Base-by-base conservation (phyloP, 306 rosid genomes). In the Geum urbanum region DNA sequence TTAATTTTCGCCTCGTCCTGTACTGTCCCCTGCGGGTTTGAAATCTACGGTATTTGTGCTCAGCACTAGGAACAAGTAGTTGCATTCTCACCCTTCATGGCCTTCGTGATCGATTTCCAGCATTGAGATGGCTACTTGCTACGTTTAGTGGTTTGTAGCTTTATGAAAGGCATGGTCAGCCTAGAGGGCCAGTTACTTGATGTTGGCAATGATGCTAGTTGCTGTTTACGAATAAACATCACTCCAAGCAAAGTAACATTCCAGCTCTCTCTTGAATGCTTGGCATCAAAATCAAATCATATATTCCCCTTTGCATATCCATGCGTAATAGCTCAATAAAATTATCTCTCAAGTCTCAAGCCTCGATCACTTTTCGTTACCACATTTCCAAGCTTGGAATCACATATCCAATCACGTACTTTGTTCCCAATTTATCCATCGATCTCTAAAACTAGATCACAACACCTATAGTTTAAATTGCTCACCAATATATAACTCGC, bases 341-440 rank as follows among this genome's bases (percentile, higher is more conserved):
- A 27, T 27, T 27, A 27, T 27, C 32, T 27, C 32, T 27, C 32
- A 27, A 27, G 32, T 27, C 32, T 27, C 32, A 27, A 27, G 2
- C 32, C 32, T 27, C 32, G 2, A 27, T 27, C 32, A n/a, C 66
- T 80, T 76, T 76, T 49, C 3, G n/a, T 62, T 72, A 67, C 69
- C 81, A 43, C 71, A 55, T 51, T 13, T 76, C 59, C 78, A 80
- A 76, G 84, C 59, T 67, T 80, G 74, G 84, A 76, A 80, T 80
- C 66, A 52, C 2, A 32, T 13, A 12, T 61, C 56, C 49, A 43
- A 5, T 27, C 19, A 56, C 45, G 41, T 39, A 24, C 4, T 48
- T 66, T 39, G 41, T 57, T 69, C 53, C 61, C 52, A n/a, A n/a
- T n/a, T n/a, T n/a, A 13, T 19, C 13, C 46, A 44, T 24, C 56